These are phyloP conservation scores for Melampsora larici-populina DNA, from an alignment of 1,284 basidiomycete species.

Conservation along the genomic window DNA sequence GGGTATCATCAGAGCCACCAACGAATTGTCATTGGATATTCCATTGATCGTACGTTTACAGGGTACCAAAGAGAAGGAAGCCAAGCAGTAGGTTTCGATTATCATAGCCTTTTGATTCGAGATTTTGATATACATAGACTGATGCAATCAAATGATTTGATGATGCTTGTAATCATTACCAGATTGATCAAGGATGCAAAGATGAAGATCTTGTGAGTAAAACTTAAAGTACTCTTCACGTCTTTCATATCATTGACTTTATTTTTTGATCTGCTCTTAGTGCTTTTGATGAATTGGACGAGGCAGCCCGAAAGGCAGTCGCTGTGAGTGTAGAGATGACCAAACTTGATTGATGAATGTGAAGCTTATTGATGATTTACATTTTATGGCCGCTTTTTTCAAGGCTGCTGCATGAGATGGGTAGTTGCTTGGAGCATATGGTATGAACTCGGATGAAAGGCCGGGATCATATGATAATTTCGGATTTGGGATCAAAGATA, in stretches of 20 bases:
- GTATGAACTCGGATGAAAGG: too few relatives aligned
- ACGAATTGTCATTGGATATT: constrained; percentile 78
- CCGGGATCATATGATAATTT: too few relatives aligned
- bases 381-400: not conserved
- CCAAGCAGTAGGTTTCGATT: constrained; percentile 70
- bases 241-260: constrained; percentile 47
- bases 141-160: not conserved
- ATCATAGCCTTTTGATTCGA: not conserved
- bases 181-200: constrained; percentile 90
- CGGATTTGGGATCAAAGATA: too few relatives aligned
- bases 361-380: not conserved
- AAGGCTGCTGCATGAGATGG: not conserved
- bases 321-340: constrained; percentile 13
- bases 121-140: constrained; percentile 7
- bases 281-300: constrained; percentile 78
- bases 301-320: constrained; percentile 55
- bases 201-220: constrained; percentile 69
- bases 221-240: constrained; percentile 40
- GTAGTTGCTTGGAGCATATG: too few relatives aligned
- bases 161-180: constrained; percentile 35
- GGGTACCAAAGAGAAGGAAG: constrained; percentile 93
- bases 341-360: not conserved
- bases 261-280: constrained; percentile 45
- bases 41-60: constrained; percentile 92
- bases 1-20: constrained; percentile 96